Evolutionary conservation across 75 land plant species (phyloP).

Genomic region (Selaginella tamariscina): DNA sequence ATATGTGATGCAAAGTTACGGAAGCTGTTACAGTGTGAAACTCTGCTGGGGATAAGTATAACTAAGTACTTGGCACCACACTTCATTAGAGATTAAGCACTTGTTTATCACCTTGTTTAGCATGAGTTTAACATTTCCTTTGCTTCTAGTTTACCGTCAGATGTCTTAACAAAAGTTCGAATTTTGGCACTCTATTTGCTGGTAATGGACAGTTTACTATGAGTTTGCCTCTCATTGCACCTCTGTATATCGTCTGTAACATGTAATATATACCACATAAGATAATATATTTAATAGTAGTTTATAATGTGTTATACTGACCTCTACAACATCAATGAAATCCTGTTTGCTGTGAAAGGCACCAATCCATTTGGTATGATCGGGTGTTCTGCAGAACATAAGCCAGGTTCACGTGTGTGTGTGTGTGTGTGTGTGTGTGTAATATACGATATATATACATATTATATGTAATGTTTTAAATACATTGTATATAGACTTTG

Average conservation of each 20-base stretch:
- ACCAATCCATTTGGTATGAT: conserved; percentile 94
- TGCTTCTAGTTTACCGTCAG: no score
- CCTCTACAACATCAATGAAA: conserved; percentile 88
- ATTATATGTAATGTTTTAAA: no score
- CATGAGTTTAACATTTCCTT: no score
- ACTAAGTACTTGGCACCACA: neutral
- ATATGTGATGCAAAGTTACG: neutral
- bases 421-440: no score
- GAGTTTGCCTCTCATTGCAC: conserved; percentile 94
- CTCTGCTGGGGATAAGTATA: neutral
- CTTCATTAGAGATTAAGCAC: neutral
- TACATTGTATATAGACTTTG: no score
- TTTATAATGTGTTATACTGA: no score
- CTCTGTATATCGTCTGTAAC: conserved; percentile 77
- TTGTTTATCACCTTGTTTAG: no score
- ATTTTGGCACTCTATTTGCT: conserved; percentile 74
- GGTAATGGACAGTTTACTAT: conserved; percentile 84
- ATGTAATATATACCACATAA: neutral
- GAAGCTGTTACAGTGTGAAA: neutral
- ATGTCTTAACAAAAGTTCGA: conserved; percentile 65
- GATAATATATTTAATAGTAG: neutral
- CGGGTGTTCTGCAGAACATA: conserved; percentile 47
- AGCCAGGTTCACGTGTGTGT: no score
- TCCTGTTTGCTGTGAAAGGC: conserved; percentile 71
- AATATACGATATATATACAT: no score